A percentile compares a stretch with the other conserved stretches of the same genome.
phyloP scores from a whole-genome alignment of 2,329 filamentous ascomycete genomes.

The Colletotrichum caudatum region DNA sequence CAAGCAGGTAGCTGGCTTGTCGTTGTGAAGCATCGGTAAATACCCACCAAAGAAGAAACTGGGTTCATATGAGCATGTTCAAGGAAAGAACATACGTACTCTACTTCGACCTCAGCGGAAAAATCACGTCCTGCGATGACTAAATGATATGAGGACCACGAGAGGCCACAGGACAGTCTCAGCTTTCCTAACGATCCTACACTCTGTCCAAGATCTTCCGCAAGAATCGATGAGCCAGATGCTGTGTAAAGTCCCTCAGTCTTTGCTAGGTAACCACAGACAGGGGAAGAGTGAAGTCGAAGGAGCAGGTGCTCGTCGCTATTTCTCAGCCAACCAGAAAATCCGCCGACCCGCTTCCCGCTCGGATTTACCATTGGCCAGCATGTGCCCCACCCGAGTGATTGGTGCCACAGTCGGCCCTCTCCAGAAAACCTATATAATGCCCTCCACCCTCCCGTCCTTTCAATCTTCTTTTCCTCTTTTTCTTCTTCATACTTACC shows the following conservation, averaged over 20 bases:
- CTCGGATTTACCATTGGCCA: not conserved
- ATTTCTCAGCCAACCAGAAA: conserved; percentile 3
- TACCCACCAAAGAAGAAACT: not conserved
- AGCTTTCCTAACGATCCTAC: not conserved
- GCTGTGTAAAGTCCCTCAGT: not conserved
- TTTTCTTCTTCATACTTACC: conserved; percentile 63
- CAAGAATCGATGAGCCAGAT: not conserved
- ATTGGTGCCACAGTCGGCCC: conserved; percentile 13
- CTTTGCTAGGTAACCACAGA: not conserved
- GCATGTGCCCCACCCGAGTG: conserved; percentile 3
- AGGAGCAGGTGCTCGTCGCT: not conserved
- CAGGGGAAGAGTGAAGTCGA: not conserved
- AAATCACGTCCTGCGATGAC: not conserved
- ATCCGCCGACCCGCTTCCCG: not conserved
- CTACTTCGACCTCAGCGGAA: not conserved
- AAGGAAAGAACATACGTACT: too few relatives aligned
- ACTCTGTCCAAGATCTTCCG: not conserved
- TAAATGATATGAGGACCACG: not conserved
- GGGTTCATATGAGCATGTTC: too few relatives aligned
- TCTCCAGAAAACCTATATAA: conserved; percentile 49
- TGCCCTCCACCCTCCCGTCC: not conserved
- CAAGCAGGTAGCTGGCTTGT: not conserved
- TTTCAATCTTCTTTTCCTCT: conserved; percentile 36
- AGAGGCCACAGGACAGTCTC: not conserved
- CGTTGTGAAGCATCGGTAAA: not conserved